Evolutionary conservation across 192 early-diverging fungal genomes (phyloP), one percentile per base, ranked within the genome.

Genomic region (Coemansia sp.): DNA sequence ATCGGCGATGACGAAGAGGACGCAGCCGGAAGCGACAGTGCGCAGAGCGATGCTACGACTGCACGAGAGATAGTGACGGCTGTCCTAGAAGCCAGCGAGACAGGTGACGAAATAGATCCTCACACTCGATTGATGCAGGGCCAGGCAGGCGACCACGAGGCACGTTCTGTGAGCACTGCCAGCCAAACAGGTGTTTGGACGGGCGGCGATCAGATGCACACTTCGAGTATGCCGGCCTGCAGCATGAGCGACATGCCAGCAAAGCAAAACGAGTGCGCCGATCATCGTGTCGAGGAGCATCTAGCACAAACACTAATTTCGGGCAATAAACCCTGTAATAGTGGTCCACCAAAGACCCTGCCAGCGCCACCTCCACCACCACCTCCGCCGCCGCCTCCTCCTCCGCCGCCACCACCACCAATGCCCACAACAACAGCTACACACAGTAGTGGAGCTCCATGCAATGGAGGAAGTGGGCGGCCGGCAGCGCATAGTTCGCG

Each of bases 151-250:
- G 33, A 38, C 33, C 58, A 61, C 58, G 7, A 34, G 58, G 6
- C 53, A 34, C 58, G 58, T 38, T 61, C 33, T 38, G 58, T 8
- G 58, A 16, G 34, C 9, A 22, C 31, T 18, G 18, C 16, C 46
- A 49, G 46, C 46, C 46, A 49, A 7, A 15, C 33, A 16, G 18
- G 11, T 61, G 29, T 34, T n/a, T 18, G 33, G 18, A 38, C 34
- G 31, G 34, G n/a, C 58, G 24, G 53, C 53, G 58, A 61, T 61
- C 58, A 61, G 34, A n/a, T 38, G 58, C 58, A 27, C 34, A 8
- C 58, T 38, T 61, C 58, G 34, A 18, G 58, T 38, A 38, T 61
- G 58, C 31, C 33, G n/a, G 58, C 58, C 58, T 61, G 58, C 58
- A 61, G 58, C 58, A 61, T 20, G 58, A 33, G 58, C 58, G 58